Base-by-base conservation (phyloP, 108 stramenopile species). In the Cyclotella atomus region DNA sequence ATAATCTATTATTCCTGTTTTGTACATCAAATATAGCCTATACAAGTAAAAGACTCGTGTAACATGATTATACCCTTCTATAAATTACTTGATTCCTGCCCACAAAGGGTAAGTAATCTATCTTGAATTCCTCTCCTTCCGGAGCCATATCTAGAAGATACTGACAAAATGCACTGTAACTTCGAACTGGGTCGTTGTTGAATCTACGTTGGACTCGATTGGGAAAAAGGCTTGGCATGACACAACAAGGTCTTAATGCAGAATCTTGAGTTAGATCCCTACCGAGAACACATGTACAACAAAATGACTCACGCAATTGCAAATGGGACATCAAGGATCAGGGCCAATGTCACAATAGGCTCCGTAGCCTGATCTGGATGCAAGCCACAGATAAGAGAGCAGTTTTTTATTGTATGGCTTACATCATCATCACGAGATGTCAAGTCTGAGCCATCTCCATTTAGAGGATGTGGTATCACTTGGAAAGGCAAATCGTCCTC, bases 61-160 rank as follows among this genome's bases (percentile, higher is more conserved):
- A n/a, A n/a, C n/a, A n/a, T n/a, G n/a, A 41, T 41, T 12, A 41
- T 41, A 59, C 8, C 12, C 0, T 73, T 25, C 63, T 62, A 43
- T 73, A 88, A 44, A 88, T 78, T 6, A 88, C 85, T 64, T 85
- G 84, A 59, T 88, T 88, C 44, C 87, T 67, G 19, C 87, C 87
- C 32, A 75, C 79, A 70, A 88, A 88, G 16, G 76, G 75, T 56
- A 88, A 65, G 59, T 83, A 59, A 47, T 73, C 85, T 0, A 81
- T 76, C 57, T 68, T 34, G 64, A 87, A 82, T 19, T 62, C 59
- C 21, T 77, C 52, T 9, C 49, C 70, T 23, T 50, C 46, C 32
- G 77, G 70, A 35, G 87, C 79, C 80, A 83, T 83, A 53, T 85
- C 79, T 30, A 84, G 59, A 12, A 90, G 57, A 76, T 88, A 88